Conservation (phyloP, 2,329 filamentous ascomycete genomes). For the Clonostachys rhizophaga region DNA sequence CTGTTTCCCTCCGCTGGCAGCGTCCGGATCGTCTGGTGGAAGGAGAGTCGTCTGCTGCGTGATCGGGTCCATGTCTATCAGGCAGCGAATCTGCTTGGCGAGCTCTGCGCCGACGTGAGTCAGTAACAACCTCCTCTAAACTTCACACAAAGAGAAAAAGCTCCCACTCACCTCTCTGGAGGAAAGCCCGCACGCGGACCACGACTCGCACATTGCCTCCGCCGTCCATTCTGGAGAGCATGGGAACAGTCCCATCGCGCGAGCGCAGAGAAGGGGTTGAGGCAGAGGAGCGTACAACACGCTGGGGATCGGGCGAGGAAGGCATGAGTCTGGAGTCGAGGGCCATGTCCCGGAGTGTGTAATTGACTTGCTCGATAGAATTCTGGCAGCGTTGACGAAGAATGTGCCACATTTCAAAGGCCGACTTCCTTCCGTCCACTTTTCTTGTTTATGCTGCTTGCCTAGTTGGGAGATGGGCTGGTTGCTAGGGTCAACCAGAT, state of each 20-base stretch:
- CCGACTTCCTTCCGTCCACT: neutral
- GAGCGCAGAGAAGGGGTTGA: constrained; percentile 76
- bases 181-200: constrained; percentile 74
- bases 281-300: constrained; percentile 57
- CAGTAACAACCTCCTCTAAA: constrained; percentile 3
- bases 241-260: constrained; percentile 60
- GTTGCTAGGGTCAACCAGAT: neutral
- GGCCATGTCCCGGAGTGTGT: constrained; percentile 33
- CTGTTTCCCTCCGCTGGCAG: constrained; percentile 44
- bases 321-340: constrained; percentile 40
- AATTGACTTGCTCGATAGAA: constrained; percentile 28
- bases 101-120: constrained; percentile 53
- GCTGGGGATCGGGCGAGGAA: constrained; percentile 14
- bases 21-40: constrained; percentile 55
- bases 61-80: constrained; percentile 86
- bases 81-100: constrained; percentile 74
- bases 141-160: constrained; percentile 2
- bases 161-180: constrained; percentile 62
- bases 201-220: constrained; percentile 80
- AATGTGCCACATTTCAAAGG: constrained; percentile 27
- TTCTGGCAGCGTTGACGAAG: constrained; percentile 33
- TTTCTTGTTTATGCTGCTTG: neutral
- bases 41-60: constrained; percentile 81
- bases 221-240: constrained; percentile 50
- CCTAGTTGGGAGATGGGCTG: neutral